A percentile compares a stretch with the other conserved stretches of the same genome.
These are phyloP conservation scores for Furcasterigmium furcatum DNA, from an alignment of 2,329 filamentous ascomycete species.

Conservation along the genomic window DNA sequence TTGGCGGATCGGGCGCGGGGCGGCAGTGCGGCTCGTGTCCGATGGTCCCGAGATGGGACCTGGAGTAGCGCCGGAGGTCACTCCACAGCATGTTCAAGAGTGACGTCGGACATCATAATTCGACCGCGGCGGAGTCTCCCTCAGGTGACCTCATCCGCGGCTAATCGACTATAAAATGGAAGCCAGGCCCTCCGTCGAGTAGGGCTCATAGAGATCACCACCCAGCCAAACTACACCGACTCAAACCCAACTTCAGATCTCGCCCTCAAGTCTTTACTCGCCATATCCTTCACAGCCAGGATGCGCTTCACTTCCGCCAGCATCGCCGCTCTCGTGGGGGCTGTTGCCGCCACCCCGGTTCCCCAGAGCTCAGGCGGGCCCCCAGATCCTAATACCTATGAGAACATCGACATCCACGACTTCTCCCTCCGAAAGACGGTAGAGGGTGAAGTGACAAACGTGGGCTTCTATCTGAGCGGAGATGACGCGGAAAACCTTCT, in stretches of 20 bases:
- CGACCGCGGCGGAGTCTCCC: too few relatives aligned
- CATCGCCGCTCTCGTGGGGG: slow-evolving; percentile 13
- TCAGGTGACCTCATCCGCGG: not conserved
- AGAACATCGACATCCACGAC: slow-evolving; percentile 19
- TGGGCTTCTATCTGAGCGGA: slow-evolving; percentile 17
- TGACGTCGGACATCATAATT: too few relatives aligned
- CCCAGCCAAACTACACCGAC: too few relatives aligned
- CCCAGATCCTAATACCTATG: slow-evolving; percentile 4
- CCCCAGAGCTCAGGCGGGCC: slow-evolving; percentile 1
- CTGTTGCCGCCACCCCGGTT: slow-evolving; percentile 13
- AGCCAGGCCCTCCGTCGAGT: not conserved
- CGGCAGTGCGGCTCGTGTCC: not conserved
- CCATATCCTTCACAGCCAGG: slow-evolving; percentile 4
- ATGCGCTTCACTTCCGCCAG: slow-evolving; percentile 18
- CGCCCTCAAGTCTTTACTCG: not conserved
- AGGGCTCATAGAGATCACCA: too few relatives aligned
- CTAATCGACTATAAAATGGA: not conserved
- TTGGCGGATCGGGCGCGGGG: not conserved
- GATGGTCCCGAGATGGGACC: not conserved
- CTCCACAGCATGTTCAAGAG: not conserved
- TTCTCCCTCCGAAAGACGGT: slow-evolving; percentile 18
- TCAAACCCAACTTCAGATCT: too few relatives aligned
- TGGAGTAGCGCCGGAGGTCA: not conserved
- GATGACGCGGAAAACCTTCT: slow-evolving; percentile 10
- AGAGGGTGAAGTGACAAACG: slow-evolving; percentile 9